These are phyloP conservation scores for Colletotrichum caudatum DNA, from an alignment of 2,329 filamentous ascomycete species.

Conservation along the genomic window DNA sequence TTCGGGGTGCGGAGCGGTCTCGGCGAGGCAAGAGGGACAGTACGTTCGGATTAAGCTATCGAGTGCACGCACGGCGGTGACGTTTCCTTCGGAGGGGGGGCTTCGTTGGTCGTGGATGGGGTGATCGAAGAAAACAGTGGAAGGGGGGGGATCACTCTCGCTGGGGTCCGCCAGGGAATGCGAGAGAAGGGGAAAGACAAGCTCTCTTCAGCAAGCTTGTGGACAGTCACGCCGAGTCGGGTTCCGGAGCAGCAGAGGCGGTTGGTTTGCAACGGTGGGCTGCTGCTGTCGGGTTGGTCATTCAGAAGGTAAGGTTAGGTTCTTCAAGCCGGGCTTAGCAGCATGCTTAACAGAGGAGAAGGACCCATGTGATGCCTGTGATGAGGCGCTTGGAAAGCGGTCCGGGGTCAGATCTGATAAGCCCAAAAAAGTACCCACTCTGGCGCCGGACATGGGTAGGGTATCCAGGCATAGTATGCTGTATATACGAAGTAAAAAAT, in stretches of 20 bases:
- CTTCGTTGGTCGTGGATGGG: slow-evolving; percentile 26
- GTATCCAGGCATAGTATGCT: slow-evolving; percentile 2
- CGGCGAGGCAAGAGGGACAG: slow-evolving; percentile 33
- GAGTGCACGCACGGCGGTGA: slow-evolving; percentile 21
- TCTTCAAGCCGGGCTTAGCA: slow-evolving; percentile 22
- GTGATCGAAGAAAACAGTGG: slow-evolving; percentile 5
- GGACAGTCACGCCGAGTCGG: slow-evolving; percentile 23
- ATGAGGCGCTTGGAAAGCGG: slow-evolving; percentile 35
- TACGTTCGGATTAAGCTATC: slow-evolving; percentile 9
- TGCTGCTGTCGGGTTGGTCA: slow-evolving; percentile 13
- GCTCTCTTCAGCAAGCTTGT: slow-evolving; percentile 5
- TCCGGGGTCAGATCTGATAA: slow-evolving; percentile 40
- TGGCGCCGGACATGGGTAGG: slow-evolving; percentile 31
- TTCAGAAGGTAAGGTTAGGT: slow-evolving; percentile 14
- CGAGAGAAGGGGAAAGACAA: neutral
- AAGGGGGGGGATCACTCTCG: neutral
- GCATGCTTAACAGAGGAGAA: slow-evolving; percentile 31
- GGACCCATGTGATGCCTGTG: slow-evolving; percentile 37
- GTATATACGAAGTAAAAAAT: slow-evolving; percentile 14
- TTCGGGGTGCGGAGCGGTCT: slow-evolving; percentile 24
- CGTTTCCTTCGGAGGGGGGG: slow-evolving; percentile 30
- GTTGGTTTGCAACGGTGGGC: slow-evolving; percentile 17
- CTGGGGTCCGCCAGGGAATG: slow-evolving; percentile 19
- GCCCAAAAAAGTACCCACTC: slow-evolving; percentile 32
- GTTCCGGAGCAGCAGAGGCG: slow-evolving; percentile 24